Conservation (phyloP, 2,329 filamentous ascomycete species). For the Epichloe typhina region DNA sequence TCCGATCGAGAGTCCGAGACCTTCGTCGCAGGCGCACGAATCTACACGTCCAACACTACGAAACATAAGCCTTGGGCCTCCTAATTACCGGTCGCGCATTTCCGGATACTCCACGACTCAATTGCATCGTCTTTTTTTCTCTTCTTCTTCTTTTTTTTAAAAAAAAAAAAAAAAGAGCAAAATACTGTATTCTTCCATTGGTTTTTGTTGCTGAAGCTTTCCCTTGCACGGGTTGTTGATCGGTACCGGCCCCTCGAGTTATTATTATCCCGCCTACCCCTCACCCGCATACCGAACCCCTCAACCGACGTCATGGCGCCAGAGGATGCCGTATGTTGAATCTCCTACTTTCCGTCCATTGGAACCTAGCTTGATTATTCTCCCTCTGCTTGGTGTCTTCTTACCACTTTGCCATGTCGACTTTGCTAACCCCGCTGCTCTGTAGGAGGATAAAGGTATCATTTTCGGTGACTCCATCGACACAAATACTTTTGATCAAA, state of each 20-base stretch:
- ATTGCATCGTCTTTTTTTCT: neutral
- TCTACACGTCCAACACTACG: neutral
- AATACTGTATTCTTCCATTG: neutral
- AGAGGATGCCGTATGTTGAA: slow-evolving; percentile 20
- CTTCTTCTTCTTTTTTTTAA: neutral
- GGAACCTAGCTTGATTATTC: neutral
- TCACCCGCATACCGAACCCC: neutral
- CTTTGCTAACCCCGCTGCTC: neutral
- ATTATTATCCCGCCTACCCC: neutral
- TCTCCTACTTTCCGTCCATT: neutral
- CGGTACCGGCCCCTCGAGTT: neutral
- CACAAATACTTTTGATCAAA: slow-evolving; percentile 72
- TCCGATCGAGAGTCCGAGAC: neutral
- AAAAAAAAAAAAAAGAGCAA: too few relatives aligned
- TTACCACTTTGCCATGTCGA: slow-evolving; percentile 10
- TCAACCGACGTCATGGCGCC: slow-evolving; percentile 15
- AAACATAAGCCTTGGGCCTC: neutral
- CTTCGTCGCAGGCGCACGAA: neutral
- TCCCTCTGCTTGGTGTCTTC: neutral
- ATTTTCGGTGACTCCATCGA: slow-evolving; percentile 65
- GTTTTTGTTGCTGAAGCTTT: neutral
- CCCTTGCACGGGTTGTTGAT: neutral
- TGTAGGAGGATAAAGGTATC: neutral
- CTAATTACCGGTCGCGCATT: neutral
- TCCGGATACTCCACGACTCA: neutral